Evolutionary conservation across 805 yeast genomes (phyloP), one percentile per base, ranked within the genome.

Genomic region (Candida insectorum): DNA sequence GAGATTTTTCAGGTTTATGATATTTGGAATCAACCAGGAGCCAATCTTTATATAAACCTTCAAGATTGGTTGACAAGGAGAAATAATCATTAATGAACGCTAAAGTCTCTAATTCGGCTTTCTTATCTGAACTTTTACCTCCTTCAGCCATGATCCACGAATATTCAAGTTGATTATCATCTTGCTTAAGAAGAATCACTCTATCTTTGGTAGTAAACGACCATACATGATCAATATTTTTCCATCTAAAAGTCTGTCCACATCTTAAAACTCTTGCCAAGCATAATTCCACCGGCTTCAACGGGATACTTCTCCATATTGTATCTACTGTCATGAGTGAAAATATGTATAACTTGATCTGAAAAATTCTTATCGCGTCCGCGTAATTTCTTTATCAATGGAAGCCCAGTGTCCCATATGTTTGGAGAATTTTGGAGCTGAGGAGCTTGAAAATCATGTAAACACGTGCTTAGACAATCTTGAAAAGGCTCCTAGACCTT

Each of bases 161-260:
- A 35, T 73, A 88, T 38, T 79, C 72, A 6, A 87, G 53, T 6
- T 46, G 29, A 3, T 49, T 49, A 0, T 61, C 68, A 33, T 75
- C 79, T 49, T 88, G 96, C 36, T 60, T 72, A 16, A 91, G 57
- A 16, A 86, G 62, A 2, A 89, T 58, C 5, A 88, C 76, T 33
- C 79, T 64, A 40, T 79, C 78, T 11, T 64, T 56, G 16, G 77
- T 53, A 0, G 86, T 71, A 40, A 82, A 79, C 0, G 85, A 69
- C 87, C 87, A 91, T 6, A 71, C 65, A 31, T 66, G 68, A 40
- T 77, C 70, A 29, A 74, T 64, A 38, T 71, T 73, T 47, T 79
- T 79, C 95, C 95, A 85, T 33, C 85, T 58, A 49, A 86, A 86
- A 0, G 94, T 79, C 60, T 86, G 96, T 1, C 96, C 96, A 50